Base-by-base conservation (phyloP, 2,329 filamentous ascomycete genomes). In the Aspergillus sp. region DNA sequence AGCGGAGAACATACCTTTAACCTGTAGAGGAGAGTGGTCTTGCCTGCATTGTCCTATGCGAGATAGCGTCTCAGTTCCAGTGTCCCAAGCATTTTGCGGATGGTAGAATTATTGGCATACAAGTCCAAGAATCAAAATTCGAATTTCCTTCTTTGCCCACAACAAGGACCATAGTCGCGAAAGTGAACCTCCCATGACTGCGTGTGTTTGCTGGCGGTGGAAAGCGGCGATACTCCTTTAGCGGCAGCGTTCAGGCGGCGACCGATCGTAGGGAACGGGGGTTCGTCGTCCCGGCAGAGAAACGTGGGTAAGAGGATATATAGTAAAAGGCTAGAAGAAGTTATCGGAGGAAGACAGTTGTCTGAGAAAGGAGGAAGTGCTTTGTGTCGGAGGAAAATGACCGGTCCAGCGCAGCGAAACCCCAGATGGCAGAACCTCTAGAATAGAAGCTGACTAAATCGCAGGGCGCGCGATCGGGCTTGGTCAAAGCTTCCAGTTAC, bases 131-230 rank as follows among this genome's bases (percentile, higher is more conserved):
- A 97, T 97, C 75, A 99, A 79, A 79, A 99, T 99, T 68, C 95
- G 84, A 64, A 97, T 97, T 80, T 99, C 95, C 81, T 98, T 99
- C 83, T 98, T 98, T 43, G 90, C 81, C 88, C 90, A 98, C 62
- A 96, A 69, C 61, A 96, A 79, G 76, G 89, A 90, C 69, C 91
- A 80, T 65, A 85, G 76, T 61, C 80, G 77, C 55, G 83, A 85
- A 62, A 86, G 72, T 61, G 80, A 81, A 62, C 77, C 82, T 63
- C 83, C 83, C 83, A 86, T 86, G 55, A 23, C 58, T 58, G 50
- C 77, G 55, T 55, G 41, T 51, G 53, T 58, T 23, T 40, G 39
- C 40, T 21, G 40, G 27, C 27, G 31, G 39, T 31, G 27, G 27
- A 31, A 37, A 41, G 41, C 54, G 52, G 51, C 41, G 57, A 52